Conservation (phyloP, 2,329 filamentous ascomycete genomes). For the Neofusicoccum sp. region DNA sequence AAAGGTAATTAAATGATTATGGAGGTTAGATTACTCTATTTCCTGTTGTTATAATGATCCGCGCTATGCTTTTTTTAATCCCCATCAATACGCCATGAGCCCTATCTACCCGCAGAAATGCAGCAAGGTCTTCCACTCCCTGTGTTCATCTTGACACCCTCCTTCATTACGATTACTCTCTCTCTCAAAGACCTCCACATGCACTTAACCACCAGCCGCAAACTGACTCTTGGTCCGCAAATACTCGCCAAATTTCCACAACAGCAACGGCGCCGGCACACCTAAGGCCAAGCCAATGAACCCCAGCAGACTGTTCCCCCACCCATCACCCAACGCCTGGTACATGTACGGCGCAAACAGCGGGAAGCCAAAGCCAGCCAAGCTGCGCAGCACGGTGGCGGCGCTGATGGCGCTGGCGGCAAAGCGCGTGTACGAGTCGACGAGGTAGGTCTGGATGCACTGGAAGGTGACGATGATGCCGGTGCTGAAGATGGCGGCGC, state of each 20-base stretch:
- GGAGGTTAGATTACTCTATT: no score
- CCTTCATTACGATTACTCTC: no score
- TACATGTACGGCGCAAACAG: conserved; percentile 45
- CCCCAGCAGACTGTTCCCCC: conserved; percentile 41
- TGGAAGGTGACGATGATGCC: conserved; percentile 47
- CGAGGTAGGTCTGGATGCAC: conserved; percentile 46
- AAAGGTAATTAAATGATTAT: no score
- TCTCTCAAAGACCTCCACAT: not conserved
- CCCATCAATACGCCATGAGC: not conserved
- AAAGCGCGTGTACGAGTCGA: conserved; percentile 47
- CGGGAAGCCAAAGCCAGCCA: conserved; percentile 47
- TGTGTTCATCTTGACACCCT: not conserved
- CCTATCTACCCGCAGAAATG: not conserved
- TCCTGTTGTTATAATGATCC: no score
- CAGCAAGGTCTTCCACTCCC: not conserved
- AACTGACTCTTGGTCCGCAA: conserved; percentile 50
- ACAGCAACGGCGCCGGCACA: conserved; percentile 49
- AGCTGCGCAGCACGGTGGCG: conserved; percentile 42
- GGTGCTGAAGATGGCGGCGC: conserved; percentile 50
- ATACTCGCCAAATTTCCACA: conserved; percentile 51
- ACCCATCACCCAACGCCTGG: conserved; percentile 40
- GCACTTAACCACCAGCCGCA: conserved; percentile 39
- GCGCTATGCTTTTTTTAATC: not conserved
- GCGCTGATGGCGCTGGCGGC: conserved; percentile 47
- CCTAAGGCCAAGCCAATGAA: conserved; percentile 38